Percentiles rank a stretch among this genome's conserved stretches.
Conservation (phyloP, 352 stramenopile species). For the Pythium biforme region DNA sequence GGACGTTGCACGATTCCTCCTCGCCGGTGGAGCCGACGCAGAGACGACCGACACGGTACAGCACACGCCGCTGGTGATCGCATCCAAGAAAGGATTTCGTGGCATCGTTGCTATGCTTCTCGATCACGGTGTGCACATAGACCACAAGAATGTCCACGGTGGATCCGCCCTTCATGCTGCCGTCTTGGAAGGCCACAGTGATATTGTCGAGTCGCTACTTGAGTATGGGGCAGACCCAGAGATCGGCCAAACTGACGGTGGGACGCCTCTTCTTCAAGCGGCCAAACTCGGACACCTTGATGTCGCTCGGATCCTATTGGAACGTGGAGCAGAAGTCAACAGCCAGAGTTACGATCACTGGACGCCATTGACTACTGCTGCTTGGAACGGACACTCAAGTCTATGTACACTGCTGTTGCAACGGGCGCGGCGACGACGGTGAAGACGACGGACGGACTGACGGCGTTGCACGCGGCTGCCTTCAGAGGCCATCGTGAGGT, state of each 20-base stretch:
- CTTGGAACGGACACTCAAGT: neutral
- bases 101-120: neutral
- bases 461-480: neutral
- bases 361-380: neutral
- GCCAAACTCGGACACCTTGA: neutral
- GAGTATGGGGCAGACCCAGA: neutral
- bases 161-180: neutral
- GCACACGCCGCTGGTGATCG: neutral
- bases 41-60: neutral
- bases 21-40: neutral
- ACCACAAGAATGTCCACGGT: neutral
- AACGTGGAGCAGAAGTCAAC: neutral
- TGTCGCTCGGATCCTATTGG: neutral
- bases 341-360: neutral
- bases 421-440: neutral
- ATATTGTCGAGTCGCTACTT: neutral
- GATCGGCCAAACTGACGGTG: neutral
- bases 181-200: neutral
- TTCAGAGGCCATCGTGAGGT: neutral
- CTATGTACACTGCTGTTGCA: conserved; percentile 1
- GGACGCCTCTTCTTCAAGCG: neutral
- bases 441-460: neutral
- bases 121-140: neutral
- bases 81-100: neutral
- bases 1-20: neutral